A percentile compares a stretch with the other conserved stretches of the same genome.
phyloP scores from a whole-genome alignment of 805 yeast species.

The Lachancea kluyveri region DNA sequence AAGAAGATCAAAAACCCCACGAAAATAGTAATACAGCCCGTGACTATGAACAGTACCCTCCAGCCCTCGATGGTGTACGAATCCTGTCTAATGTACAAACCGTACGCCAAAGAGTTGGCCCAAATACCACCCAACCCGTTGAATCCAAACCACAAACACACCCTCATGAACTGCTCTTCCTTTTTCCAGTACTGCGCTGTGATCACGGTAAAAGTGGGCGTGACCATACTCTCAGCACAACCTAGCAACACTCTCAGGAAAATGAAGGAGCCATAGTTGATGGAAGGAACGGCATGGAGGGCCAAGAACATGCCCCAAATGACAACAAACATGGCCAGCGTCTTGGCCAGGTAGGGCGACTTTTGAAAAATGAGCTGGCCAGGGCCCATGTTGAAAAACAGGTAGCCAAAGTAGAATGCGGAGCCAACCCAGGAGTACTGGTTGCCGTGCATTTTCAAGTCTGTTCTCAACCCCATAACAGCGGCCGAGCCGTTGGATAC shows the following conservation, averaged over 20 bases:
- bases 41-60: conserved; percentile 49
- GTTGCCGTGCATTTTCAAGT: conserved; percentile 34
- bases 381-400: conserved; percentile 21
- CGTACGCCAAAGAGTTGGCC: conserved; percentile 49
- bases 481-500: conserved; percentile 41
- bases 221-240: conserved; percentile 39
- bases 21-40: conserved; percentile 48
- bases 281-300: conserved; percentile 40
- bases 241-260: conserved; percentile 42
- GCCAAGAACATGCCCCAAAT: conserved; percentile 52
- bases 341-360: conserved; percentile 45
- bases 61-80: conserved; percentile 41
- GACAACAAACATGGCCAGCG: conserved; percentile 39
- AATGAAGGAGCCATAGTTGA: conserved; percentile 36
- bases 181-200: conserved; percentile 50
- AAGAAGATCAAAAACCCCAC: conserved; percentile 39
- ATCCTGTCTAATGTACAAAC: conserved; percentile 33
- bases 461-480: conserved; percentile 39
- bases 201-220: conserved; percentile 46
- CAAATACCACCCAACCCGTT: conserved; percentile 39
- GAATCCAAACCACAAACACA: conserved; percentile 35
- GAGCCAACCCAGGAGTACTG: conserved; percentile 48
- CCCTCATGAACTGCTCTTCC: conserved; percentile 35
- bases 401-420: conserved; percentile 54
- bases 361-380: conserved; percentile 39